Evolutionary conservation across 2,329 filamentous ascomycete genomes (phyloP).

Genomic region (Trichoderma lentiforme): DNA sequence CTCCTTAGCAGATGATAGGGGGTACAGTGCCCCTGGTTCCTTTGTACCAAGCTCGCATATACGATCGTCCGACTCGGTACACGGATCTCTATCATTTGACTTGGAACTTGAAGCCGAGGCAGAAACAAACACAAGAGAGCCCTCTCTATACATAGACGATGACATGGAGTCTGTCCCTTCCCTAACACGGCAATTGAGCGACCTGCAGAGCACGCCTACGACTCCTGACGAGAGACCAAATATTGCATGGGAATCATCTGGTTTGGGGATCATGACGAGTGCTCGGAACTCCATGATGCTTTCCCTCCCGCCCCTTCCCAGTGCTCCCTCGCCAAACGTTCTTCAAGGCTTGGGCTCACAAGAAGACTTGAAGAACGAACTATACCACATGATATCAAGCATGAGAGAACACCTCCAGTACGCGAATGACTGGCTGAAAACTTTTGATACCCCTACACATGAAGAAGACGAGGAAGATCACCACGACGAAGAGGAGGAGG

Average conservation of each 20-base stretch:
- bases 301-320: slow-evolving; percentile 10
- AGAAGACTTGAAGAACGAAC: slow-evolving; percentile 15
- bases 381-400: slow-evolving; percentile 16
- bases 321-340: slow-evolving; percentile 4
- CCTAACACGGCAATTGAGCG: slow-evolving; percentile 8
- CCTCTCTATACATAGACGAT: slow-evolving; percentile 16
- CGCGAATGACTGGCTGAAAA: slow-evolving; percentile 17
- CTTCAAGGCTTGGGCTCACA: slow-evolving; percentile 15
- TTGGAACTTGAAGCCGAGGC: slow-evolving; percentile 21
- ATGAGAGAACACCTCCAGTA: slow-evolving; percentile 18
- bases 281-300: background rate
- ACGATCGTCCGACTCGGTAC: slow-evolving; percentile 18
- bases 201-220: slow-evolving; percentile 15
- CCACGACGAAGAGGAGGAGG: background rate
- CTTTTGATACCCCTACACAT: background rate
- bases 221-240: slow-evolving; percentile 16
- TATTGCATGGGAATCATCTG: slow-evolving; percentile 13
- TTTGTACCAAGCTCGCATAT: slow-evolving; percentile 32
- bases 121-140: background rate
- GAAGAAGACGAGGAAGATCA: background rate
- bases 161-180: slow-evolving; percentile 16
- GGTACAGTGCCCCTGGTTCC: slow-evolving; percentile 26
- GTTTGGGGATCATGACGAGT: slow-evolving; percentile 13
- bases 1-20: slow-evolving; percentile 19
- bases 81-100: slow-evolving; percentile 19